A percentile compares a stretch with the other conserved stretches of the same genome.
These are phyloP conservation scores for Catenaria anguillulae DNA, from an alignment of 371 early-diverging fungal genomes.

Conservation along the genomic window DNA sequence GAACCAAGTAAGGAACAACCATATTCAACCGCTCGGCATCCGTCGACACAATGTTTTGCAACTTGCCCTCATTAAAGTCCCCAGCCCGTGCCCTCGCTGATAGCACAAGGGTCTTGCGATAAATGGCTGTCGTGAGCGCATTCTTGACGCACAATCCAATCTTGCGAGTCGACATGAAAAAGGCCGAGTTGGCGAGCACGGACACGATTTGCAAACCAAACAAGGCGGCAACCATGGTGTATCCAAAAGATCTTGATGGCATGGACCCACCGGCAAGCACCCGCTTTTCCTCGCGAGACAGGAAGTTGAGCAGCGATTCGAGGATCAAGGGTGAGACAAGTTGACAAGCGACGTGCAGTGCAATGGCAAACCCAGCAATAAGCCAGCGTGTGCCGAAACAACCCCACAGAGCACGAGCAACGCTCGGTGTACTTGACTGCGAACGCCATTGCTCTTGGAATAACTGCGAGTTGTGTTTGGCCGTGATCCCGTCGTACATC, in stretches of 20 bases:
- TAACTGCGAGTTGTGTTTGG: background rate
- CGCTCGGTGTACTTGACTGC: background rate
- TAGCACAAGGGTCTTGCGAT: conserved; percentile 41
- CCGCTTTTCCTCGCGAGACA: background rate
- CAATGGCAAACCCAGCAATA: background rate
- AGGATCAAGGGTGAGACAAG: background rate
- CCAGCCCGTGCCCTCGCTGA: conserved; percentile 30
- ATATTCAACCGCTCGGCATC: conserved; percentile 45
- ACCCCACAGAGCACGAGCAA: background rate
- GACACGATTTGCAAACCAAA: background rate
- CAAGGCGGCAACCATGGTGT: background rate
- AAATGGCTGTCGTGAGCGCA: conserved; percentile 36
- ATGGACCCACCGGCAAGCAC: background rate
- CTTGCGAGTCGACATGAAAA: conserved; percentile 11
- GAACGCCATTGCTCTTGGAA: background rate
- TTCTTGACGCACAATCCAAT: conserved; percentile 31
- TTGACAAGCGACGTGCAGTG: background rate
- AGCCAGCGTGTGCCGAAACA: background rate
- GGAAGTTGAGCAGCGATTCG: background rate
- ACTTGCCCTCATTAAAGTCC: conserved; percentile 36
- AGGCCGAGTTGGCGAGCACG: conserved; percentile 1
- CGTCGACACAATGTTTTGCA: conserved; percentile 72
- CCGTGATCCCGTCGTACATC: background rate
- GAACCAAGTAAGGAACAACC: conserved; percentile 38
- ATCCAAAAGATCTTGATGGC: background rate